Evolutionary conservation across 331 rosid species (phyloP), one percentile per base, ranked within the genome.

Genomic region (Quercus tomentella): DNA sequence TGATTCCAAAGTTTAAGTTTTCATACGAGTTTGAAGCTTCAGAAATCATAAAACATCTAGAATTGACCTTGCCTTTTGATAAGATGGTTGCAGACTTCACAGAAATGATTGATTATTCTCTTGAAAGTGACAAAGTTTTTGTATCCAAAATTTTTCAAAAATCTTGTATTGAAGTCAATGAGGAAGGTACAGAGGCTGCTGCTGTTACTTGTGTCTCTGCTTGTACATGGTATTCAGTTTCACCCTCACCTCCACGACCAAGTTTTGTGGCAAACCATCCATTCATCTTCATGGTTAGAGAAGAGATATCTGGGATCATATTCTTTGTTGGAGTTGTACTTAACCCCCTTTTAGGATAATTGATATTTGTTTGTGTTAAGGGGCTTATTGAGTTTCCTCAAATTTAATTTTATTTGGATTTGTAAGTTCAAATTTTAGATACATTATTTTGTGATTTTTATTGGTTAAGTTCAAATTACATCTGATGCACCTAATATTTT

Each of bases 1-100:
- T 73, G 82, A 73, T 79, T 26, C 78, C 83, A 22, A 80, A 56
- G 28, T 77, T 82, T 30, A 82, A 82, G 31, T 73, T 82, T 75
- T 77, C 79, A 18, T 82, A 65, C 58, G 63, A 65, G 25, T 77
- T 82, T 17, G 67, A 77, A 77, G 76, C 82, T 56, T 72, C 72
- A 6, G 1, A 65, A 12, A 28, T 37, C 43, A 37, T 82, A 65
- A 37, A 26, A 3, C 52, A 56, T 20, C 69, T 77, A 72, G 86
- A 72, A 35, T 31, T 82, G 6, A 17, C 55, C 26, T 65, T n/a
- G 22, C 72, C 70, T n/a, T 82, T 77, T 22, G 2, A 21, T 45
- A 7, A 3, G 1, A 1, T 7, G 15, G 20, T 45, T 7, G 56
- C 68, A 7, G 79, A 72, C 55, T 76, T 82, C 15, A 77, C 56